Conservation (phyloP, 805 yeast species). For the Jamesozyma rosinii region DNA sequence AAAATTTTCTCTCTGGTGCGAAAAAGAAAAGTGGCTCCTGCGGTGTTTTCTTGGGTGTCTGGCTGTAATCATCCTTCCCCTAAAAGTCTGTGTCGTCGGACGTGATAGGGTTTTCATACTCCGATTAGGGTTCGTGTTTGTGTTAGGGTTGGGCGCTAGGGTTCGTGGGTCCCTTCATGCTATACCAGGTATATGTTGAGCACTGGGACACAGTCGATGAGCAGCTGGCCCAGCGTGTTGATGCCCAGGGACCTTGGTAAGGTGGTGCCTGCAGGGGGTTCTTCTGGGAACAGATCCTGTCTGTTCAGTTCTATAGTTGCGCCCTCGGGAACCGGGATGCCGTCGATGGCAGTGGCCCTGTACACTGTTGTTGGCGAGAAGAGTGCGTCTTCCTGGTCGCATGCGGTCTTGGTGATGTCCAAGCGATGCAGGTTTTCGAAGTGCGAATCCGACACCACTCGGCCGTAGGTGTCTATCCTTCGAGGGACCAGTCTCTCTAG, state of each 20-base stretch:
- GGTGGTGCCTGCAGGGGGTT: background rate
- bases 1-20: too few relatives aligned
- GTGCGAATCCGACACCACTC: background rate
- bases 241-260: constrained; percentile 9
- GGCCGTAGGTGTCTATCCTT: constrained; percentile 2
- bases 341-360: constrained; percentile 9
- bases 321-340: constrained; percentile 4
- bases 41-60: background rate
- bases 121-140: background rate
- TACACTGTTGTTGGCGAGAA: constrained; percentile 1
- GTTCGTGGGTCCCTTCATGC: too few relatives aligned
- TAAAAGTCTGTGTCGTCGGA: background rate
- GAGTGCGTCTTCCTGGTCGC: background rate
- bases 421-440: background rate
- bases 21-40: too few relatives aligned
- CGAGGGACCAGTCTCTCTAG: constrained; percentile 3
- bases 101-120: background rate
- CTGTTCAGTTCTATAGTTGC: background rate
- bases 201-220: constrained; percentile 23
- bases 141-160: too few relatives aligned
- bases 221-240: constrained; percentile 17
- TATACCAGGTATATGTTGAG: constrained; percentile 13
- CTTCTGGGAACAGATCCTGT: background rate
- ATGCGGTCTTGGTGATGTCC: background rate
- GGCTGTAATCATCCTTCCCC: background rate